phyloP scores from a whole-genome alignment of 352 stramenopile genomes.

The Halophytophthora batemanensis region DNA sequence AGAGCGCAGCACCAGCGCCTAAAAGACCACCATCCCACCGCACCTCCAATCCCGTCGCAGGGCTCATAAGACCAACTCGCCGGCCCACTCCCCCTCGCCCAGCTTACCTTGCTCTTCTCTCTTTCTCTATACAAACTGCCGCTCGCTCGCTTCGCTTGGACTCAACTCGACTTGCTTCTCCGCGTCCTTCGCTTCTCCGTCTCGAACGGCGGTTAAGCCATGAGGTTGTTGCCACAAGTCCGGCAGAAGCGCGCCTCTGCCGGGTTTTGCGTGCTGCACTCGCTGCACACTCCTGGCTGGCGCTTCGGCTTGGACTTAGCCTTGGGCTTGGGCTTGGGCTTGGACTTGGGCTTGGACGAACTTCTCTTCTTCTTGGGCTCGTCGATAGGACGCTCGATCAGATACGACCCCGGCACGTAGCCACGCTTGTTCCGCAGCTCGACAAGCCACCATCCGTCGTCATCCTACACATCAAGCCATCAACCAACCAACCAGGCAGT shows the following conservation, averaged over 20 bases:
- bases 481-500: background rate
- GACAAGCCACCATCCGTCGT: constrained; percentile 85
- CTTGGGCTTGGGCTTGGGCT: constrained; percentile 5
- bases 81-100: constrained; percentile 11
- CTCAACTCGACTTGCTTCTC: constrained; percentile 12
- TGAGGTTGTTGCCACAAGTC: constrained; percentile 74
- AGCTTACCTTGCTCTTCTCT: constrained; percentile 11
- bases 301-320: constrained; percentile 24
- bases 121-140: constrained; percentile 27
- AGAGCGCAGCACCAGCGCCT: constrained; percentile 13
- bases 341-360: constrained; percentile 21
- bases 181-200: background rate
- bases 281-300: constrained; percentile 58
- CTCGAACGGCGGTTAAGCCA: constrained; percentile 28
- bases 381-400: constrained; percentile 67
- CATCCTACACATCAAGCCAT: constrained; percentile 31
- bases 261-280: constrained; percentile 74
- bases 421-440: constrained; percentile 63
- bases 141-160: no score
- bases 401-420: constrained; percentile 80
- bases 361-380: constrained; percentile 37
- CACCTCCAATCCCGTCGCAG: constrained; percentile 16
- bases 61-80: constrained; percentile 19
- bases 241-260: constrained; percentile 74
- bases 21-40: constrained; percentile 17